Base-by-base conservation (phyloP, 345 rosid species). In the Eutrema yunnanense region DNA sequence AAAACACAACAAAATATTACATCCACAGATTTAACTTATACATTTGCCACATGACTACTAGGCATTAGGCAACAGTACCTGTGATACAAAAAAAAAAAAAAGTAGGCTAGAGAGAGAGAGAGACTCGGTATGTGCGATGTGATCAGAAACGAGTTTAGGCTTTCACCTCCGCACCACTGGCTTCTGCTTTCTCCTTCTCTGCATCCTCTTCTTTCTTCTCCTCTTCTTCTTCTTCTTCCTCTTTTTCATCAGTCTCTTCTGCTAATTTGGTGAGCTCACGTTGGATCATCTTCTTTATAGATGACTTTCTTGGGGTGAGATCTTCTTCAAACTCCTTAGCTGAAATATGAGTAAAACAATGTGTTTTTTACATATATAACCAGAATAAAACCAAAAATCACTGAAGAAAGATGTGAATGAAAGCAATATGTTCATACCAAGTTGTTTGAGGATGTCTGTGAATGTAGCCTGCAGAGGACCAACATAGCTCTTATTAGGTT, bases 261-360 rank as follows among this genome's bases (percentile, higher is more conserved):
- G 98, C 94, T 78, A 92, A 80, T 82, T 88, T 92, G 27, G 93
- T 85, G 55, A 92, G 98, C 85, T 92, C 98, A n/a, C 81, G 88
- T 71, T 90, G 98, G 72, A 92, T 92, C 82, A 90, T 84, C 53
- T 80, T 12, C 83, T 92, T 92, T 80, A 92, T 87, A 6, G 84
- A 80, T 56, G 97, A 75, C 84, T 88, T 92, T 73, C 90, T 88
- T 22, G 80, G 70, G 8, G 88, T 77, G 52, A 90, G 93, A 85
- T 90, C 97, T 1, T 74, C 74, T 6, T 80, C 75, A 43, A 82
- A 92, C 63, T 51, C 82, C 73, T 71, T 16, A n/a, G 71, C 98
- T 92, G 96, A 64, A 78, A 83, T 36, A 56, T 43, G 41, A 13
- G 10, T 4, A 8, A 37, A 54, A 47, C 58, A 69, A 54, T 61